phyloP scores from a whole-genome alignment of 345 rosid species.

The Camelina neglecta region DNA sequence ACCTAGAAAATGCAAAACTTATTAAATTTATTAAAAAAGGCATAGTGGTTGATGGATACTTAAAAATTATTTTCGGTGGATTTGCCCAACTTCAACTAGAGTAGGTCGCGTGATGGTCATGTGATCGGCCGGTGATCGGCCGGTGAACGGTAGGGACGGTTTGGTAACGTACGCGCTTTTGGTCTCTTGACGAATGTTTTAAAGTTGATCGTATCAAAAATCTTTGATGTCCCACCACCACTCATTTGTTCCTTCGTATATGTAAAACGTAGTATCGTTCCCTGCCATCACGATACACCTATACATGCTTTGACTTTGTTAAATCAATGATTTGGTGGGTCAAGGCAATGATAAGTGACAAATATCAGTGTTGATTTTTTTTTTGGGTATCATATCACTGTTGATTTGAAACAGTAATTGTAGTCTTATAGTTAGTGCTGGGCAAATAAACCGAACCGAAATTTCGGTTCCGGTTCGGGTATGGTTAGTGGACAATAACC shows the following conservation, averaged over 20 bases:
- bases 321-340: slow-evolving; percentile 6
- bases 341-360: not conserved
- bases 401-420: too few species aligned
- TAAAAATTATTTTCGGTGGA: slow-evolving; percentile 18
- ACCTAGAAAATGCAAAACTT: not conserved
- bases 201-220: not conserved
- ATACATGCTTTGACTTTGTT: not conserved
- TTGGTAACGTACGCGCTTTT: slow-evolving; percentile 21
- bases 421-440: too few species aligned
- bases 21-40: too few species aligned
- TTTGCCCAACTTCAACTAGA: slow-evolving; percentile 13
- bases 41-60: not conserved
- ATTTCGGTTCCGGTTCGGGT: too few species aligned
- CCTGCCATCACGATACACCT: not conserved
- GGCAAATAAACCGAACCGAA: too few species aligned
- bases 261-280: not conserved
- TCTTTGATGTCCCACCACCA: slow-evolving; percentile 23
- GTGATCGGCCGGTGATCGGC: slow-evolving; percentile 29
- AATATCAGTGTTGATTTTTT: too few species aligned
- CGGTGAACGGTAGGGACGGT: slow-evolving; percentile 30
- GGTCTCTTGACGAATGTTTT: slow-evolving; percentile 18
- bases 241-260: slow-evolving; percentile 2
- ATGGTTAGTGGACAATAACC: too few species aligned
- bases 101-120: slow-evolving; percentile 6
- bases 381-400: too few species aligned